Base-by-base conservation (phyloP, 306 rosid genomes). In the Lagenaria siceraria region DNA sequence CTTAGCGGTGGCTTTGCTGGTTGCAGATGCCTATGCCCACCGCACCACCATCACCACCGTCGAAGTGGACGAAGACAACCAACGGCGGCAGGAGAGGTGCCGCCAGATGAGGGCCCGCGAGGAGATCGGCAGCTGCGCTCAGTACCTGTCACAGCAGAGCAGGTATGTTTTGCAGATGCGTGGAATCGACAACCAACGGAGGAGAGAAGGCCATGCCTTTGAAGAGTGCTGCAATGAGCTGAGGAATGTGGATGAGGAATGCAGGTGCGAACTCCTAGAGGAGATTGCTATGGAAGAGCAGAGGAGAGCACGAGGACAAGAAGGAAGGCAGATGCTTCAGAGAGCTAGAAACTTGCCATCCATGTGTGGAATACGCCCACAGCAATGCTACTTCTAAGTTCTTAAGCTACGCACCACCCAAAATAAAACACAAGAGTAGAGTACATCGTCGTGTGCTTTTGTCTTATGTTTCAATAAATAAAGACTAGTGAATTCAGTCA, bases 1-100 rank as follows among this genome's bases (percentile, higher is more conserved):
- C 53, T 21, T 75, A 4, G 49, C 53, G 0, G 35, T 58, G 7
- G 78, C 33, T 1, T 8, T 75, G 35, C 36, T 75, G 25, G 22
- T 75, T 31, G 53, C 78, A 14, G 61, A 55, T 17, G 53, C 78
- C n/a, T 53, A 52, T 64, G 49, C 78, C 8, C 40, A 55, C 78
- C 78, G 66, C 63, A 51, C 63, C 77, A 74, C 63, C 78, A 59
- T 74, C 78, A 74, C 78, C 48, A 74, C 78, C 33, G 78, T 74
- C 6, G 64, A 74, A 24, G 64, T 74, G 0, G 53, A 54, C 19
- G 68, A 75, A n/a, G 78, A 54, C 49, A 75, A 55, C 68, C 24
- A 24, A 42, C 14, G 78, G 13, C 27, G 25, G 25, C 2, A 6
- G 35, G 36, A 75, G 22, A 75, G 66, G 60, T 72, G 77, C 77